Evolutionary conservation across 2,329 filamentous ascomycete genomes (phyloP).

Genomic region (Trichoderma hamatum): DNA sequence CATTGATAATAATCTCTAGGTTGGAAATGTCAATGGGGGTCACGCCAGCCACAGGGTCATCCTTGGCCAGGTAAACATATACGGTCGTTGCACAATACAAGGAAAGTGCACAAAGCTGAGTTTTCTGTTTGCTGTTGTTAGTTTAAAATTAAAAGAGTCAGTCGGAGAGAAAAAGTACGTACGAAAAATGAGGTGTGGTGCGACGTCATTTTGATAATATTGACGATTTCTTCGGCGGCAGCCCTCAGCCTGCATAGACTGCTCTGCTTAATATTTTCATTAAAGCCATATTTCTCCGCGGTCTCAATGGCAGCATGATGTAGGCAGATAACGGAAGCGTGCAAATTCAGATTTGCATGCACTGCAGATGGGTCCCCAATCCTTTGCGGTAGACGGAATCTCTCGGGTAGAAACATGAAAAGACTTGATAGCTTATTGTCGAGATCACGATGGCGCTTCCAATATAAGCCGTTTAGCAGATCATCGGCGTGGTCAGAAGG

Average conservation of each 20-base stretch:
- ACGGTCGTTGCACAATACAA: slow-evolving; percentile 84
- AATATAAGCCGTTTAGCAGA: slow-evolving; percentile 74
- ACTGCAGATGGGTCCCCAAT: slow-evolving; percentile 72
- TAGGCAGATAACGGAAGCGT: slow-evolving; percentile 84
- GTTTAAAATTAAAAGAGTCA: not conserved
- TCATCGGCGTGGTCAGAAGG: slow-evolving; percentile 74
- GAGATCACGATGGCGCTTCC: slow-evolving; percentile 80
- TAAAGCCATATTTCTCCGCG: slow-evolving; percentile 71
- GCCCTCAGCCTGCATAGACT: slow-evolving; percentile 75
- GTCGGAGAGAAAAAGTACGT: slow-evolving; percentile 41
- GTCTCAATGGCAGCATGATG: slow-evolving; percentile 89
- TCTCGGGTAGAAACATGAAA: slow-evolving; percentile 76
- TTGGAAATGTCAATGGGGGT: slow-evolving; percentile 51
- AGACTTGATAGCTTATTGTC: slow-evolving; percentile 79
- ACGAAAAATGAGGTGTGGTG: slow-evolving; percentile 70
- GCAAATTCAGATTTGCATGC: slow-evolving; percentile 85
- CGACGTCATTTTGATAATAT: slow-evolving; percentile 77
- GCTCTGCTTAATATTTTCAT: slow-evolving; percentile 65
- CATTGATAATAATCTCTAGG: slow-evolving; percentile 75
- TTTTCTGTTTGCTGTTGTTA: slow-evolving; percentile 36
- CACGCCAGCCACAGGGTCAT: slow-evolving; percentile 61
- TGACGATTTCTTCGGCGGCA: slow-evolving; percentile 81
- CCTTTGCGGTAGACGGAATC: slow-evolving; percentile 71
- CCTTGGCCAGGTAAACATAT: slow-evolving; percentile 77
- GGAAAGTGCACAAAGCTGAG: slow-evolving; percentile 64